phyloP scores from a whole-genome alignment of 495 filamentous ascomycete species.

The Podospora conica region DNA sequence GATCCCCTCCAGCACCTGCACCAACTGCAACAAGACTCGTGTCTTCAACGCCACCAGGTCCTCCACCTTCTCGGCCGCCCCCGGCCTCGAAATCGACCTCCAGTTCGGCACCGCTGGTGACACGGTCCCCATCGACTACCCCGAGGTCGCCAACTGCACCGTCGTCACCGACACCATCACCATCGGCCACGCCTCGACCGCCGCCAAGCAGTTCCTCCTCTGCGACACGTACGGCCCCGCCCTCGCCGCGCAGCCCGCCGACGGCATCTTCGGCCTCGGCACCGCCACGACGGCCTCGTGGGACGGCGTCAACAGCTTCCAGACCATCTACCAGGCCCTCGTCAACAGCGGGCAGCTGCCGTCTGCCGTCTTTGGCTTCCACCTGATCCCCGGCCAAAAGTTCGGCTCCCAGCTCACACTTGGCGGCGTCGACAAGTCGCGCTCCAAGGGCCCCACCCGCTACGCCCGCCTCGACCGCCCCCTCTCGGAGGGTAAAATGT shows the following conservation, averaged over 20 bases:
- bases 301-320: background rate
- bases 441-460: constrained; percentile 17
- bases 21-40: constrained; percentile 13
- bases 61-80: constrained; percentile 13
- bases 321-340: constrained; percentile 11
- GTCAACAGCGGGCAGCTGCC: constrained; percentile 16
- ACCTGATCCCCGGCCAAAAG: constrained; percentile 11
- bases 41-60: constrained; percentile 16
- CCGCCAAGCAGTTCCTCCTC: constrained; percentile 18
- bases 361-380: constrained; percentile 19
- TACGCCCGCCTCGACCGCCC: constrained; percentile 15
- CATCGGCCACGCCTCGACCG: constrained; percentile 17
- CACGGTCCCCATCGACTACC: constrained; percentile 8
- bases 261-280: constrained; percentile 31
- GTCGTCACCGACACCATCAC: constrained; percentile 23
- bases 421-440: constrained; percentile 26
- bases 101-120: constrained; percentile 17
- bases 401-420: constrained; percentile 27
- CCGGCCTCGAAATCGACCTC: background rate
- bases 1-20: constrained; percentile 21
- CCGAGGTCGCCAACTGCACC: constrained; percentile 20
- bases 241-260: constrained; percentile 19
- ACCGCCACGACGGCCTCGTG: constrained; percentile 4
- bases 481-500: constrained; percentile 11
- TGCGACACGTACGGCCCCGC: constrained; percentile 20